A percentile compares a stretch with the other conserved stretches of the same genome.
Evolutionary conservation across 2,329 filamentous ascomycete species (phyloP).

Genomic region (Talaromyces sp.): DNA sequence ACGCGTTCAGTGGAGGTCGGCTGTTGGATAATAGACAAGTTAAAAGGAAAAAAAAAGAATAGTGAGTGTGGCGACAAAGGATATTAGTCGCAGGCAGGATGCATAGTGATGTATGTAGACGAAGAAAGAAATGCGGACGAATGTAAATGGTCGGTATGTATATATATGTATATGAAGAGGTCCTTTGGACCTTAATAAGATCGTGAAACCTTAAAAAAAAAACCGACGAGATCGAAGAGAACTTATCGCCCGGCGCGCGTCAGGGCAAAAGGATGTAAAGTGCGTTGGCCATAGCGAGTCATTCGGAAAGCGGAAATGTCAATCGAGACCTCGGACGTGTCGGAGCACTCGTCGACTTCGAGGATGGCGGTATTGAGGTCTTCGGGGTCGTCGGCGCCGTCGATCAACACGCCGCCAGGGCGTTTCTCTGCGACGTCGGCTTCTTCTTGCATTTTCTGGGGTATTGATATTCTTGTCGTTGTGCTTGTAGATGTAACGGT

Average conservation of each 20-base stretch:
- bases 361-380: constrained; percentile 10
- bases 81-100: not conserved
- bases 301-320: constrained; percentile 29
- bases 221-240: no score
- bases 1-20: not conserved
- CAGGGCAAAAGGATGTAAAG: constrained; percentile 3
- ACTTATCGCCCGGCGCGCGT: not conserved
- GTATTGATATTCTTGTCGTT: not conserved
- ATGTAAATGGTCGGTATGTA: not conserved
- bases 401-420: not conserved
- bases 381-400: not conserved
- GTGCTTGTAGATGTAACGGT: not conserved
- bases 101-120: not conserved
- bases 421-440: not conserved
- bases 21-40: not conserved
- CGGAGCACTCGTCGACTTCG: constrained; percentile 31
- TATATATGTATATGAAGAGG: not conserved
- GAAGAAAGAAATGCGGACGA: not conserved
- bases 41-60: not conserved
- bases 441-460: not conserved
- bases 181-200: not conserved
- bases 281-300: constrained; percentile 9
- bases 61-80: not conserved
- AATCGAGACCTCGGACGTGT: constrained; percentile 28
- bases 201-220: no score